phyloP scores from a whole-genome alignment of 2,329 filamentous ascomycete species.

The Byssothecium circinans region DNA sequence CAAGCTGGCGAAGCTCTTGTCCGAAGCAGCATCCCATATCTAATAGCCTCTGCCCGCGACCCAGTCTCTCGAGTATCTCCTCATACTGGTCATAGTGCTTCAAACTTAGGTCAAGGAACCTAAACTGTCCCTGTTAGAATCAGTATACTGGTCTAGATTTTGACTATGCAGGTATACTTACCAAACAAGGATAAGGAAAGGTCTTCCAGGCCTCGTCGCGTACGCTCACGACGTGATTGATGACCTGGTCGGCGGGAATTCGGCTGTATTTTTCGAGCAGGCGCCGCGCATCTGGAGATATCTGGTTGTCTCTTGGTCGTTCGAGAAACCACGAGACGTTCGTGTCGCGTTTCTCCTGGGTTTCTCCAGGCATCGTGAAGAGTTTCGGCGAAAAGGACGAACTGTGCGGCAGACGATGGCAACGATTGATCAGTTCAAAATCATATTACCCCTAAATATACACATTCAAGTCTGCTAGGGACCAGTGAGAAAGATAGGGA shows the following conservation, averaged over 20 bases:
- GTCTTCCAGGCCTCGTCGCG: constrained; percentile 28
- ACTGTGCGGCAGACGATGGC: too few species aligned
- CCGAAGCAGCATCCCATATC: constrained; percentile 52
- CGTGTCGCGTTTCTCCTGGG: not conserved
- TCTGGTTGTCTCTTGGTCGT: constrained; percentile 20
- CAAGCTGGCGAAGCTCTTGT: constrained; percentile 47
- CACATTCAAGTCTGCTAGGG: too few species aligned
- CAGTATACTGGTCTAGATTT: too few species aligned
- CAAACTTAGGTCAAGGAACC: constrained; percentile 35
- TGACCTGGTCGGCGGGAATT: constrained; percentile 35
- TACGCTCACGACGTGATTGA: constrained; percentile 34
- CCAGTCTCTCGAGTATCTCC: constrained; percentile 32
- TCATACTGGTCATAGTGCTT: constrained; percentile 20
- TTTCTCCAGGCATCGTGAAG: too few species aligned
- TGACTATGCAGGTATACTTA: too few species aligned
- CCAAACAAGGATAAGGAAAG: too few species aligned
- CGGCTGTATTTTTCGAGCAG: constrained; percentile 43
- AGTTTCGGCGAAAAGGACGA: too few species aligned
- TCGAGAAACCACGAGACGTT: constrained; percentile 31
- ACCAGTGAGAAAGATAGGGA: too few species aligned
- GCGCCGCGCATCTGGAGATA: constrained; percentile 29
- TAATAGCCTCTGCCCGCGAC: constrained; percentile 34
- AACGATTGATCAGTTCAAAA: too few species aligned
- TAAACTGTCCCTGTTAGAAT: too few species aligned
- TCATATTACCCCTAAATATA: too few species aligned